Evolutionary conservation across 2,329 filamentous ascomycete genomes (phyloP), one percentile per base, ranked within the genome.

Genomic region (Fusarium luffae): DNA sequence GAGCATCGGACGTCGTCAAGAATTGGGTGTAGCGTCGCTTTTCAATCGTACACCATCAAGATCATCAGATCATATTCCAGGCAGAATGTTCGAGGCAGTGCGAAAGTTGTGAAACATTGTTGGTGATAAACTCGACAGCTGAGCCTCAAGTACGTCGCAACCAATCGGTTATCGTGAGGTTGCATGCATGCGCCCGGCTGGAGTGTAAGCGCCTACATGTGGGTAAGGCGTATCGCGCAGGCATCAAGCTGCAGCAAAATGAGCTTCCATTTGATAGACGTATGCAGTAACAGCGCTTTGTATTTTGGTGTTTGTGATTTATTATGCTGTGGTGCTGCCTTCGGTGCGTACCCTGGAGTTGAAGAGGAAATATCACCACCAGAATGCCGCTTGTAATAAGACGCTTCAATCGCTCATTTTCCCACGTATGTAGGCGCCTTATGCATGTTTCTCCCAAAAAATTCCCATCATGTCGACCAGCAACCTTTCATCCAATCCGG

Each of bases 401-500:
- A 30, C 12, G 32, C 32, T 11, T 37, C 18, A n/a, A 7, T 11
- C 34, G 34, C 18, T 12, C 5, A n/a, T n/a, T 16, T 11, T 5
- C 16, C 32, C 32, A 18, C 32, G 9, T 10, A 37, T 11, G 16
- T 10, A n/a, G 10, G 7, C 18, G 34, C 34, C 34, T 37, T n/a
- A 37, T n/a, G 10, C 34, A n/a, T n/a, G 18, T 4, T 37, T 37
- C 34, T n/a, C 18, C 34, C 21, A 23, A 23, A 23, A 5, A 5
- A 23, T 23, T 23, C 21, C 21, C 21, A 23, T 23, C 21, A 23
- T 23, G 21, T 23, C 21, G 21, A 23, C 21, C 21, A 23, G 21
- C 1, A 37, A 37, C 5, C 34, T n/a, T 2, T 3, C 34, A 4
- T 37, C 34, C 18, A n/a, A 11, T 2, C 34, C 18, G 0, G 10